Percentiles rank a stretch among this genome's conserved stretches.
Conservation (phyloP, 1,284 basidiomycete species). For the Anthracocystis walkeri region DNA sequence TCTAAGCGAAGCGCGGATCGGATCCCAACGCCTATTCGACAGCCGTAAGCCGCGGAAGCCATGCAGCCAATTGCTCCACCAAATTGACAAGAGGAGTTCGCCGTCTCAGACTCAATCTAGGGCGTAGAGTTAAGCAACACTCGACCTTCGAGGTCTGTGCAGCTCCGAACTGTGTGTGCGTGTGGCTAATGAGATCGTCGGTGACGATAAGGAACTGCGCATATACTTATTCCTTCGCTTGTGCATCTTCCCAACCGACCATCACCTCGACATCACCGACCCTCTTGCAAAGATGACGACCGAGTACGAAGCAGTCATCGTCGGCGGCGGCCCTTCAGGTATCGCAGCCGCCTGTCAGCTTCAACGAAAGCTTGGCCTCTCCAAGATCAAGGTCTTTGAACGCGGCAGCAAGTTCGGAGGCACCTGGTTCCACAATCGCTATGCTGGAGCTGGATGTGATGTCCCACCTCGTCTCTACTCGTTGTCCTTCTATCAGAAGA, state of each 20-base stretch:
- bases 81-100: too few species aligned
- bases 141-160: background rate
- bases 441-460: slow-evolving; percentile 54
- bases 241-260: too few species aligned
- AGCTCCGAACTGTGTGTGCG: background rate
- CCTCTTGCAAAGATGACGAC: slow-evolving; percentile 6
- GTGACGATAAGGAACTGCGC: too few species aligned
- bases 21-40: too few species aligned
- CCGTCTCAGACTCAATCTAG: too few species aligned
- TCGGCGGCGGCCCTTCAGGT: slow-evolving; percentile 47
- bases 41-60: too few species aligned
- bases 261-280: background rate
- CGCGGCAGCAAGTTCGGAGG: slow-evolving; percentile 36
- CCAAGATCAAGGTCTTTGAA: slow-evolving; percentile 43
- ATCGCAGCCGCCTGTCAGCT: slow-evolving; percentile 41
- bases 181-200: too few species aligned
- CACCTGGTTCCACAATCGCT: slow-evolving; percentile 54
- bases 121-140: too few species aligned
- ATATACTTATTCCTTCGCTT: too few species aligned
- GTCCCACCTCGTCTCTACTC: slow-evolving; percentile 58
- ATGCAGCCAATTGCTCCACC: too few species aligned
- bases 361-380: slow-evolving; percentile 30
- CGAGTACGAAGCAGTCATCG: slow-evolving; percentile 45
- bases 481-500: slow-evolving; percentile 42
- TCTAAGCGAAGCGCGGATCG: too few species aligned